A percentile compares a stretch with the other conserved stretches of the same genome.
Evolutionary conservation across 2,329 filamentous ascomycete genomes (phyloP).

Genomic region (Arthrobotrys sinensis): DNA sequence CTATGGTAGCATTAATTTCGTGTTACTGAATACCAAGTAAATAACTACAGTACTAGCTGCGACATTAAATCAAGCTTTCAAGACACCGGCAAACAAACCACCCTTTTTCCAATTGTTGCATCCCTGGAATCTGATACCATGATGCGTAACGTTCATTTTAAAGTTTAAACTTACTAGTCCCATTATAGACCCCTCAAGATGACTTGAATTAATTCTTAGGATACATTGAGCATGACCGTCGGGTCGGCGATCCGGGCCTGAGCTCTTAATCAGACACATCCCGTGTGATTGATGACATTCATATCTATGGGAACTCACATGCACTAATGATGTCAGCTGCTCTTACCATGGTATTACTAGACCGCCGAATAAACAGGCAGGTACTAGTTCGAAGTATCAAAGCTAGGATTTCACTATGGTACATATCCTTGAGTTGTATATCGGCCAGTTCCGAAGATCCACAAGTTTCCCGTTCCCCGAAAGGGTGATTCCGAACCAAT

Average conservation of each 20-base stretch:
- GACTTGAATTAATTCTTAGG: no score
- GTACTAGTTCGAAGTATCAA: no score
- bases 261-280: neutral
- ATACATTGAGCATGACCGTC: no score
- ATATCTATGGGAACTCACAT: neutral
- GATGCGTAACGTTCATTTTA: no score
- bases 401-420: neutral
- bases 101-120: no score
- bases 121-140: no score
- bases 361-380: neutral
- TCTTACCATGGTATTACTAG: neutral
- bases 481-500: conserved; percentile 32
- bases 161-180: neutral
- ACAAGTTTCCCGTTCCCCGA: neutral
- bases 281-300: conserved; percentile 2
- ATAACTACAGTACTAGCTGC: no score
- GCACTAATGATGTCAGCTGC: conserved; percentile 15
- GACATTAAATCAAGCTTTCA: no score
- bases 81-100: no score
- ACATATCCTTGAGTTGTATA: neutral
- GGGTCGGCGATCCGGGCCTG: neutral
- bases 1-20: no score
- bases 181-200: neutral
- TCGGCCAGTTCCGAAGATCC: conserved; percentile 48
- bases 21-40: no score